These are phyloP conservation scores for Rickenella mellea DNA, from an alignment of 768 basidiomycete species.

Conservation along the genomic window DNA sequence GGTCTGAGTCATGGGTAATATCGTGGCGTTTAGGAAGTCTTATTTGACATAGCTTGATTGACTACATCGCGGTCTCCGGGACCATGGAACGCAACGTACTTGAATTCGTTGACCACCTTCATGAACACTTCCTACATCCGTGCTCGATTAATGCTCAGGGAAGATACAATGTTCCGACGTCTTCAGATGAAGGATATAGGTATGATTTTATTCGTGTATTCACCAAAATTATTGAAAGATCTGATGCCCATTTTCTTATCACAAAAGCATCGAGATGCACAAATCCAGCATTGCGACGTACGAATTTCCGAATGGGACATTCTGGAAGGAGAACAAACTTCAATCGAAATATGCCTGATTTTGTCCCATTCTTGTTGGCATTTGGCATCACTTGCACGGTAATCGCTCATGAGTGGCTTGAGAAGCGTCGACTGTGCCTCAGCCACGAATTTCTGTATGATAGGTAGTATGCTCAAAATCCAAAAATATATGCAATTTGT, in stretches of 20 bases:
- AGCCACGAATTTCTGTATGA: too few relatives aligned
- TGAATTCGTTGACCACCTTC: conserved; percentile 84
- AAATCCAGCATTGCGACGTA: conserved; percentile 72
- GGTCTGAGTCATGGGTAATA: conserved; percentile 3
- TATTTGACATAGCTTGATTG: conserved; percentile 54
- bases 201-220: conserved; percentile 15
- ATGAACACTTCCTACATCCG: conserved; percentile 87
- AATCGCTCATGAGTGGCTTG: too few relatives aligned
- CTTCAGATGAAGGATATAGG: conserved; percentile 76
- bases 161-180: conserved; percentile 77
- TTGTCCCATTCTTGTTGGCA: too few relatives aligned
- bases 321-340: conserved; percentile 61
- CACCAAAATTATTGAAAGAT: background rate
- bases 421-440: too few relatives aligned
- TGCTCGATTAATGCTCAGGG: conserved; percentile 81
- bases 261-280: conserved; percentile 78
- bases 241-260: background rate
- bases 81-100: conserved; percentile 92
- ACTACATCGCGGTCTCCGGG: conserved; percentile 87
- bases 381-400: too few relatives aligned
- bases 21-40: background rate
- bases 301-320: conserved; percentile 79
- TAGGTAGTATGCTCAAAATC: too few relatives aligned
- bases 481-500: too few relatives aligned
- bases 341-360: too few relatives aligned